Evolutionary conservation across 192 early-diverging fungal genomes (phyloP).

Genomic region (Rhizophagus sp.): DNA sequence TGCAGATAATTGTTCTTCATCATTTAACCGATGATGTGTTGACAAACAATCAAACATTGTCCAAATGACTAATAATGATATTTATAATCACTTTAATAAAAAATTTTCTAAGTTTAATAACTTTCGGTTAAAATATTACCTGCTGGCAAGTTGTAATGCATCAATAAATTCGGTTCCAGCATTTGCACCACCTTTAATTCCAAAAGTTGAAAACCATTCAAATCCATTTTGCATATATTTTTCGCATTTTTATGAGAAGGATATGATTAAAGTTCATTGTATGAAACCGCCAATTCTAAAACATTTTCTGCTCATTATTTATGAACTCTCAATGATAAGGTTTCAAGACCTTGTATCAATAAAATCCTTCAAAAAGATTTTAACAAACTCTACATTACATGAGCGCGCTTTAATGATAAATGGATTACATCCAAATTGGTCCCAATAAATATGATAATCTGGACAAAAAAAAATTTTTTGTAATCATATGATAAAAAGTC

Average conservation of each 20-base stretch:
- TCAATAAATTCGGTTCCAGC: constrained; percentile 76
- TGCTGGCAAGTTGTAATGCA: constrained; percentile 74
- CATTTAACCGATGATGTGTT: constrained; percentile 85
- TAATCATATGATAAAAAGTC: no score
- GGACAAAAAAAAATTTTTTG: constrained; percentile 39
- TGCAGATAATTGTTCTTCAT: constrained; percentile 73
- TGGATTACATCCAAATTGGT: constrained; percentile 78
- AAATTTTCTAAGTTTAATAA: no score
- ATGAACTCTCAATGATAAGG: constrained; percentile 85
- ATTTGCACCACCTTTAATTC: constrained; percentile 54
- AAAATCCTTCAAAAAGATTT: constrained; percentile 87
- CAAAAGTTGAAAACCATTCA: constrained; percentile 84
- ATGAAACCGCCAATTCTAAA: constrained; percentile 77
- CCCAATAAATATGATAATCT: constrained; percentile 87
- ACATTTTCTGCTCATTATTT: constrained; percentile 70
- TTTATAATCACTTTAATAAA: no score
- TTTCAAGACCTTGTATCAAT: constrained; percentile 88
- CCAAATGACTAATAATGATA: constrained; percentile 57
- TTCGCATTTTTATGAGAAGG: constrained; percentile 74
- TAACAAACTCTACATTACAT: constrained; percentile 79
- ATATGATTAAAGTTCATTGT: constrained; percentile 80
- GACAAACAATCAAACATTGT: no score
- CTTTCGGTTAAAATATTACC: constrained; percentile 21
- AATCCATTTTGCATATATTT: constrained; percentile 83
- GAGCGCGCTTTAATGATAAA: constrained; percentile 79